Percentiles rank a stretch among this genome's conserved stretches.
Evolutionary conservation across 2,329 filamentous ascomycete genomes (phyloP).

Genomic region (Phaeosphaeriaceae sp.): DNA sequence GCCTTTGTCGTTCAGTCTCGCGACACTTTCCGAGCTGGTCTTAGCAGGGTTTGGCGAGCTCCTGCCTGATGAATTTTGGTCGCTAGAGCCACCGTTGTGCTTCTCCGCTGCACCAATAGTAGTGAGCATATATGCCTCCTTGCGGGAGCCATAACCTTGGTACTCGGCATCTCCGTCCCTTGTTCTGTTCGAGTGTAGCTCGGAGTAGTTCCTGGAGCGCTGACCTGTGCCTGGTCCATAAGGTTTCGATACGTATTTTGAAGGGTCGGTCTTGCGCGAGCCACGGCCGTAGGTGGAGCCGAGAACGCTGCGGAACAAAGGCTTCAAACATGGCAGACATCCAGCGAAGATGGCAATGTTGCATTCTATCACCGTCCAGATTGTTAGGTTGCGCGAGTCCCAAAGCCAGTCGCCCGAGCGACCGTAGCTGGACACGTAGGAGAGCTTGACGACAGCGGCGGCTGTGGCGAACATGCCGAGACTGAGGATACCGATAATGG

Average conservation of each 20-base stretch:
- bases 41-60: conserved; percentile 4
- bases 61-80: conserved; percentile 5
- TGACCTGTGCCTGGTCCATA: conserved; percentile 26
- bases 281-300: conserved; percentile 39
- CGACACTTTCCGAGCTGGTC: conserved; percentile 9
- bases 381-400: conserved; percentile 56
- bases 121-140: conserved; percentile 16
- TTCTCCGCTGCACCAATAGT: conserved; percentile 14
- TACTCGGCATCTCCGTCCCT: neutral
- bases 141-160: conserved; percentile 1
- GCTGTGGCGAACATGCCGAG: conserved; percentile 56
- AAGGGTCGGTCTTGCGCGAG: conserved; percentile 15
- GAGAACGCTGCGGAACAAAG: conserved; percentile 49
- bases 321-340: conserved; percentile 53
- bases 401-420: conserved; percentile 46
- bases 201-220: conserved; percentile 12
- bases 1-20: conserved; percentile 2
- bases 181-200: conserved; percentile 8
- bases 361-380: conserved; percentile 56
- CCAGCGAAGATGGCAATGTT: conserved; percentile 55
- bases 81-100: neutral
- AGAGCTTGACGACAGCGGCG: conserved; percentile 52
- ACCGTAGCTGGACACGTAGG: conserved; percentile 46
- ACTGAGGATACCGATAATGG: conserved; percentile 52
- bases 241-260: conserved; percentile 18